Conservation (phyloP, 192 early-diverging fungal genomes). For the Backusella tarrabulga region DNA sequence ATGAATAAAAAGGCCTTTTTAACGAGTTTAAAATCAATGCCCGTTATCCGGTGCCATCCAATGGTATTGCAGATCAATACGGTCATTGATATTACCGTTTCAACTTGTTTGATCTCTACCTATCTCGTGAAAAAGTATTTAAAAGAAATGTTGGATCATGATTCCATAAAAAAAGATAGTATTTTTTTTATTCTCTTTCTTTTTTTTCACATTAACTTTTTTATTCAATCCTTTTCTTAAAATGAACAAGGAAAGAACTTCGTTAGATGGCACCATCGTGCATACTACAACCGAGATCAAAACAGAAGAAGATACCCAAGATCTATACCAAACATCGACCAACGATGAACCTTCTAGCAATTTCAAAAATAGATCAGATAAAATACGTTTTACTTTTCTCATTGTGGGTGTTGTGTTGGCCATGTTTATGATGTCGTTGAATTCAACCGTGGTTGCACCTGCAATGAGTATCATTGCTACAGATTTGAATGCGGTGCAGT, state of each 20-base stretch:
- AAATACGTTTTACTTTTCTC: neutral
- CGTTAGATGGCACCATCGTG: neutral
- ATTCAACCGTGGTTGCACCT: conserved; percentile 35
- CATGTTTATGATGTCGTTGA: conserved; percentile 36
- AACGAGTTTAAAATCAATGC: neutral
- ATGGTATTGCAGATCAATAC: neutral
- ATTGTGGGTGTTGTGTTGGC: conserved; percentile 20
- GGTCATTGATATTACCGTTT: neutral
- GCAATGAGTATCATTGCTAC: conserved; percentile 37
- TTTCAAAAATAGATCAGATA: neutral
- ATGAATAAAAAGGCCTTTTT: neutral
- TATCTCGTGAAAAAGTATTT: neutral
- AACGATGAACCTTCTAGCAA: neutral
- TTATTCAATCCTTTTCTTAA: neutral
- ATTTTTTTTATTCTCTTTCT: neutral
- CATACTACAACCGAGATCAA: neutral
- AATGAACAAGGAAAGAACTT: neutral
- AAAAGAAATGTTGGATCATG: neutral
- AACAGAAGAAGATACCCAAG: neutral
- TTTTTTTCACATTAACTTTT: neutral
- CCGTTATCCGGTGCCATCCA: neutral
- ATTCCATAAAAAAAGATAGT: neutral
- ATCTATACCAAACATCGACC: neutral
- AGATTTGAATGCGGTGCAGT: conserved; percentile 15
- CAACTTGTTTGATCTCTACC: neutral